Conservation (phyloP, 2,329 filamentous ascomycete species). For the Aschersonia sp. region DNA sequence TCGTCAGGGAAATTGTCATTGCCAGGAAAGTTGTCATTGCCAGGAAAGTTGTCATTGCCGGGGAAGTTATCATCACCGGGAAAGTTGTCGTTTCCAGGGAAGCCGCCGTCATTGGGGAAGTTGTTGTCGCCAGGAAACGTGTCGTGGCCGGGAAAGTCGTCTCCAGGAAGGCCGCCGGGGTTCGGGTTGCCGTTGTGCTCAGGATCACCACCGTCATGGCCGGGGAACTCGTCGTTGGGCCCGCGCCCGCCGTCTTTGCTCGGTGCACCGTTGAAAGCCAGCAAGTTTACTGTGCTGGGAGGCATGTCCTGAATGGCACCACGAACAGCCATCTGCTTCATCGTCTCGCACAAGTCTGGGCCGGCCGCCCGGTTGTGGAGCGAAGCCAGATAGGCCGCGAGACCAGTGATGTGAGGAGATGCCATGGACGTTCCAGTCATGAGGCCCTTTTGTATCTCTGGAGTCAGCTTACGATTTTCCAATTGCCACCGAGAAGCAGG, state of each 20-base stretch:
- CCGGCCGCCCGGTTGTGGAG: slow-evolving; percentile 16
- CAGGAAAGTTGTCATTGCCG: neutral
- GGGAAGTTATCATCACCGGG: neutral
- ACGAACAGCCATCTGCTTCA: slow-evolving; percentile 24
- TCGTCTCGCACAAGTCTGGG: slow-evolving; percentile 26
- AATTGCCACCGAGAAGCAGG: neutral
- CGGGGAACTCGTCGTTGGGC: neutral
- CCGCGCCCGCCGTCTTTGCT: neutral
- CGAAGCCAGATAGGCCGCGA: slow-evolving; percentile 11
- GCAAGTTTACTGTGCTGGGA: slow-evolving; percentile 28
- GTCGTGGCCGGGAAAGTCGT: neutral
- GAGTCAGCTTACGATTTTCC: neutral
- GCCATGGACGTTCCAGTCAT: slow-evolving; percentile 33
- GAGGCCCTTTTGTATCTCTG: slow-evolving; percentile 9
- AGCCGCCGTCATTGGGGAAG: neutral
- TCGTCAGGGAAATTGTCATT: neutral
- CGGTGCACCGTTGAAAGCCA: slow-evolving; percentile 35
- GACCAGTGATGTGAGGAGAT: slow-evolving; percentile 25
- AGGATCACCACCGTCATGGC: neutral
- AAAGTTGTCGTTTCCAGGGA: neutral
- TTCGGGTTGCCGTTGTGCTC: too few relatives aligned
- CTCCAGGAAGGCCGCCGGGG: neutral
- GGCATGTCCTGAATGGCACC: slow-evolving; percentile 22
- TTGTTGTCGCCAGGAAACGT: neutral
- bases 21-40: neutral